Base-by-base conservation (phyloP, 495 filamentous ascomycete genomes). In the Xylaria castorea region DNA sequence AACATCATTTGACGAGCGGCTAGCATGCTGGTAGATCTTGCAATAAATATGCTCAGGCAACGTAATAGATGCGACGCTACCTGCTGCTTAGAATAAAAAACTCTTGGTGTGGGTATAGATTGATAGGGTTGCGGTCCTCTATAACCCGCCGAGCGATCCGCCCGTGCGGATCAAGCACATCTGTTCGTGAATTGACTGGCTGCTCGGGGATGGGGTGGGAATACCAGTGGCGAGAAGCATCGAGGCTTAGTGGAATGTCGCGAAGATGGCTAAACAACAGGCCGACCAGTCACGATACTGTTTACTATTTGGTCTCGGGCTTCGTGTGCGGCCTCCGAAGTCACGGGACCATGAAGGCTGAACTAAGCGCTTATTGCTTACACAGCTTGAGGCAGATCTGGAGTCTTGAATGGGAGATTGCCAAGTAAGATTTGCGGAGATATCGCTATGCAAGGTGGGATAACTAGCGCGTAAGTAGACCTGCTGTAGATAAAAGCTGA, bases 381-480 rank as follows among this genome's bases (percentile, higher is more conserved):
- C 30, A 38, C 58, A 11, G 5, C 32, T 38, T 30, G n/a, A 64
- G 38, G n/a, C 38, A 46, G 61, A 64, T 64, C 30, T 67, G 9
- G 25, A 48, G 48, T 42, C 25, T 48, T 6, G 25, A 50, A 36
- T 5, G 22, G 20, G 67, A 57, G 67, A 70, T 70, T 55, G 67
- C 67, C 67, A 70, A 70, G 67, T 27, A 30, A 46, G 48, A 61
- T 46, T 46, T 70, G 55, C 67, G 53, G 67, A 70, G 67, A 70
- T 70, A 70, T 70, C 53, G 64, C 25, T 50, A 5, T 44, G n/a
- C 36, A 44, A 44, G 22, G 61, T 64, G 61, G 11, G 61, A 64
- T n/a, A n/a, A n/a, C n/a, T n/a, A 22, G 34, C 20, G 34, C 12
- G 58, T 32, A n/a, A n/a, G n/a, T n/a, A n/a, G n/a, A n/a, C n/a